Evolutionary conservation across 2,329 filamentous ascomycete genomes (phyloP).

Genomic region (Pleomassaria siparia): DNA sequence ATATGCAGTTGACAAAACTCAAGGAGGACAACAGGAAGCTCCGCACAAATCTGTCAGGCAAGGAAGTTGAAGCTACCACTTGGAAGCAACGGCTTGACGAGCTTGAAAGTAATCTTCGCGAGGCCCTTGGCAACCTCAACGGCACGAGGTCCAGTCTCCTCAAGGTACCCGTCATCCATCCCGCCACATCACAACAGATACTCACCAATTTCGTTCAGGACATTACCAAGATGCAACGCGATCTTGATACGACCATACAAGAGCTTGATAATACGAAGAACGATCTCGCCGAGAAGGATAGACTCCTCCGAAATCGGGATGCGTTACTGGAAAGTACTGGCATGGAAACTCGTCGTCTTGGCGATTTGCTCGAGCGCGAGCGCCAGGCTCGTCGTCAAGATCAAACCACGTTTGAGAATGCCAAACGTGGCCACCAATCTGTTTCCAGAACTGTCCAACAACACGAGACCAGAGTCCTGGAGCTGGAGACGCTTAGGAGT

Average conservation of each 20-base stretch:
- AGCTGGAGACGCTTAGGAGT: constrained; percentile 78
- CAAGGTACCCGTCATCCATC: constrained; percentile 55
- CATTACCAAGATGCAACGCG: constrained; percentile 82
- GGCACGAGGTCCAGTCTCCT: constrained; percentile 84
- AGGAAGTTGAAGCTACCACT: constrained; percentile 84
- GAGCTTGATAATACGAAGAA: constrained; percentile 79
- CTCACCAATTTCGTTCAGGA: constrained; percentile 53
- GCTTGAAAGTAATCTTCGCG: constrained; percentile 83
- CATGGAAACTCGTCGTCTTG: constrained; percentile 80
- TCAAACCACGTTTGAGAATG: constrained; percentile 82
- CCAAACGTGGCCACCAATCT: constrained; percentile 83
- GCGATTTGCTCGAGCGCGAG: constrained; percentile 89
- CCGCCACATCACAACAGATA: constrained; percentile 9
- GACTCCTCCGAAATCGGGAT: constrained; percentile 86
- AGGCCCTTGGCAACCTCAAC: constrained; percentile 83
- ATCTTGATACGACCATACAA: constrained; percentile 79
- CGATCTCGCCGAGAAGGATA: constrained; percentile 84
- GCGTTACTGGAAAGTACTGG: constrained; percentile 83
- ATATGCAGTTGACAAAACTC: constrained; percentile 74
- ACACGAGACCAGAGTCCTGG: constrained; percentile 79
- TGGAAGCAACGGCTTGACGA: constrained; percentile 92
- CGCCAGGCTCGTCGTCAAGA: constrained; percentile 81
- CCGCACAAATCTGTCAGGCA: constrained; percentile 77
- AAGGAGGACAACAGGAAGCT: constrained; percentile 85
- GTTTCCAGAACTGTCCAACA: constrained; percentile 83